A percentile compares a stretch with the other conserved stretches of the same genome.
Conservation (phyloP, 192 early-diverging fungal species). For the Anaeromyces robustus region DNA sequence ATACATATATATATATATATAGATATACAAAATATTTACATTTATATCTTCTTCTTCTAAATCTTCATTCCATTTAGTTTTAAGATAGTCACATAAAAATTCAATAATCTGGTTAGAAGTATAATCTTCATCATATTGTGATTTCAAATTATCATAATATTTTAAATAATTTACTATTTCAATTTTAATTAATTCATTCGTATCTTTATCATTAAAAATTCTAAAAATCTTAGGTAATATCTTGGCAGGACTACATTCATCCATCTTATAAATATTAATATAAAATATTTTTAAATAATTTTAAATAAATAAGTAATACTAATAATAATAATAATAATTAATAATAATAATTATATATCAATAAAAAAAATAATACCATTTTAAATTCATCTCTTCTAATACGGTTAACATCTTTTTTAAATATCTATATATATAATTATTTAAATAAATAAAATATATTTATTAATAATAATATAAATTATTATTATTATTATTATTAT, state of each 20-base stretch:
- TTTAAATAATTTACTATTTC: not conserved
- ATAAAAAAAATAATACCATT: too few species aligned
- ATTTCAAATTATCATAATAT: not conserved
- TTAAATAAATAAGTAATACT: too few species aligned
- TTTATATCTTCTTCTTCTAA: not conserved
- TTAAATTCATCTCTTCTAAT: not conserved
- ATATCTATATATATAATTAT: not conserved
- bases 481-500: too few species aligned
- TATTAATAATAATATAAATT: too few species aligned
- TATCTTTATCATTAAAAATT: not conserved
- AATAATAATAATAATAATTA: too few species aligned
- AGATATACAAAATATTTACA: not conserved
- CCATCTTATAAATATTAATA: not conserved
- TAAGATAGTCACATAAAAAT: not conserved
- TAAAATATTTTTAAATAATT: too few species aligned
- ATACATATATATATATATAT: too few species aligned
- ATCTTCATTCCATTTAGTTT: not conserved
- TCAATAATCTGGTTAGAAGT: not conserved
- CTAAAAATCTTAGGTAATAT: not conserved
- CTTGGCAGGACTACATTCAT: not conserved
- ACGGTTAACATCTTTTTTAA: not conserved
- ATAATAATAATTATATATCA: too few species aligned
- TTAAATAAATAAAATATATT: too few species aligned
- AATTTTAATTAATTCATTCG: not conserved
- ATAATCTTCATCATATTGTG: not conserved